These are phyloP conservation scores for Mycocentrospora acerina DNA, from an alignment of 2,329 filamentous ascomycete genomes.

Conservation along the genomic window DNA sequence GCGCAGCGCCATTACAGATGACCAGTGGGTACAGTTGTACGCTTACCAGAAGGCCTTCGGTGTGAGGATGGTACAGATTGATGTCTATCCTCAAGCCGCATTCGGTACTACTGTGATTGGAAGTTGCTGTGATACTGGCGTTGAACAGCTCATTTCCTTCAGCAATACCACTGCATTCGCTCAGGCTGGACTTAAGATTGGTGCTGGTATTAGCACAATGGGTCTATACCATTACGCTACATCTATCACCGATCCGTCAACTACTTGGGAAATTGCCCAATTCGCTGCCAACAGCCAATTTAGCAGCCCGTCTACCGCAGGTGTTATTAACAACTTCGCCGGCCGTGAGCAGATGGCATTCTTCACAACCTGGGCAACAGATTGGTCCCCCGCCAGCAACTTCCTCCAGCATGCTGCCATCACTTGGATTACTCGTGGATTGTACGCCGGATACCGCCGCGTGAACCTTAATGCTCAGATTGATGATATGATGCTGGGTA, in stretches of 20 bases:
- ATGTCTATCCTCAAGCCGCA: constrained; percentile 56
- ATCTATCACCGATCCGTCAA: constrained; percentile 54
- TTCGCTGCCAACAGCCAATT: constrained; percentile 38
- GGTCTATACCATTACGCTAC: constrained; percentile 61
- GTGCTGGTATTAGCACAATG: constrained; percentile 31
- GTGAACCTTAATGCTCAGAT: constrained; percentile 60
- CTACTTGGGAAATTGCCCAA: constrained; percentile 57
- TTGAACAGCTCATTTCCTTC: constrained; percentile 49
- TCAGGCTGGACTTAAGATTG: constrained; percentile 55
- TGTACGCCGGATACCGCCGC: constrained; percentile 59
- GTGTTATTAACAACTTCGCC: constrained; percentile 61
- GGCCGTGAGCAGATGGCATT: constrained; percentile 63
- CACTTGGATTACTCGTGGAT: constrained; percentile 61
- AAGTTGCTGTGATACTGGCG: not conserved
- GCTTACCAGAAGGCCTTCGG: constrained; percentile 60
- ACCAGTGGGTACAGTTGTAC: constrained; percentile 59
- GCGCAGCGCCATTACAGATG: constrained; percentile 56
- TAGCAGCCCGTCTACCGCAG: constrained; percentile 54
- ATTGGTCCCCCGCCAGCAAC: constrained; percentile 57
- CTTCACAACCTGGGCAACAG: constrained; percentile 57
- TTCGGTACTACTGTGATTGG: constrained; percentile 43
- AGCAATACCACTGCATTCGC: constrained; percentile 57
- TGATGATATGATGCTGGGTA: constrained; percentile 63
- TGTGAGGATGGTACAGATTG: constrained; percentile 62
- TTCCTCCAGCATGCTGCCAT: constrained; percentile 65